Conservation (phyloP, 129 eudicot genomes). For the Flaveria trinervia region DNA sequence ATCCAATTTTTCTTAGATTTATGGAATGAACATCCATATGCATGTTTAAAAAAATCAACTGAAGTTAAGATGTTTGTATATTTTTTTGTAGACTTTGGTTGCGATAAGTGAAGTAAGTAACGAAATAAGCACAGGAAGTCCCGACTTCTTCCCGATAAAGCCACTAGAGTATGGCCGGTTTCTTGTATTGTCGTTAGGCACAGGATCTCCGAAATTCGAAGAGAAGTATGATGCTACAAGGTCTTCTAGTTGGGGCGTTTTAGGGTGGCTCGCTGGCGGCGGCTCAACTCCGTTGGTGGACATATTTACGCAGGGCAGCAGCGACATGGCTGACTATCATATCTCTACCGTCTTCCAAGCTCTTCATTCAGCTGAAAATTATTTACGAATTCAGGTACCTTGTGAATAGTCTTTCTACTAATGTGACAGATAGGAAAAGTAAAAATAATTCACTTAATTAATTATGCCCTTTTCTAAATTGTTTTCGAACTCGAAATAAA, state of each 20-base stretch:
- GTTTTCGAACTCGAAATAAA: no score
- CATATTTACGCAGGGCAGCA: not conserved
- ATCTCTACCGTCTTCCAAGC: not conserved
- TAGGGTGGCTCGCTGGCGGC: not conserved
- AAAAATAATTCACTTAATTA: no score
- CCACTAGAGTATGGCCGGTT: not conserved
- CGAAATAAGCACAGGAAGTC: not conserved
- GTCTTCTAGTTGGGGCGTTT: slow-evolving; percentile 9
- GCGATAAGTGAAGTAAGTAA: not conserved
- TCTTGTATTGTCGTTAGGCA: not conserved
- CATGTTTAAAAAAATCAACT: no score
- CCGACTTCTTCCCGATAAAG: slow-evolving; percentile 10
- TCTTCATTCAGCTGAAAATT: slow-evolving; percentile 1
- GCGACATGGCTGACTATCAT: slow-evolving; percentile 7
- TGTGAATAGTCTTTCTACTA: no score
- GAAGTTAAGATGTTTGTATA: not conserved
- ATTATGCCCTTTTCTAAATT: no score
- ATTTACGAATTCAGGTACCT: not conserved
- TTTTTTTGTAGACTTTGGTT: not conserved
- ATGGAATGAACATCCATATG: not conserved
- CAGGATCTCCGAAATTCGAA: not conserved
- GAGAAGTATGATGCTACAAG: slow-evolving; percentile 1
- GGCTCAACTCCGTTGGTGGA: slow-evolving; percentile 4
- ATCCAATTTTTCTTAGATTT: not conserved
- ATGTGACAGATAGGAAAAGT: no score